Evolutionary conservation across 1,284 basidiomycete species (phyloP).

Genomic region (Ceratobasidium sp.): DNA sequence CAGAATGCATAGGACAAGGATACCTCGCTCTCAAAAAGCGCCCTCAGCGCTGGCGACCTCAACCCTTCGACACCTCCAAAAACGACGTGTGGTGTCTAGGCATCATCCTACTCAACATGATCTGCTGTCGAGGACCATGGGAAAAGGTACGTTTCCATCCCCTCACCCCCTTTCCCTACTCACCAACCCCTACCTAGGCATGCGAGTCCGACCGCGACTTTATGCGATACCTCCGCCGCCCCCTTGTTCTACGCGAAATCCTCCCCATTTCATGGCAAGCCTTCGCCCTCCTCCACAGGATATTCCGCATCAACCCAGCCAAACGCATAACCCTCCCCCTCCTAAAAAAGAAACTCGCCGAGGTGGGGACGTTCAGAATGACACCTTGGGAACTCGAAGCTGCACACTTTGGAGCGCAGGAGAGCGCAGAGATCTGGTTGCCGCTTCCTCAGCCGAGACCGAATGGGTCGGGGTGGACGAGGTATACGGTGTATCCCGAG

Average conservation of each 20-base stretch:
- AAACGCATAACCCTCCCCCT: not conserved
- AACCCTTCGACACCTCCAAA: conserved; percentile 4
- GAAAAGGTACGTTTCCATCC: not conserved
- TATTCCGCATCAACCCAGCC: not conserved
- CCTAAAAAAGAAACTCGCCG: not conserved
- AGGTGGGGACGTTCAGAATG: conserved; percentile 1
- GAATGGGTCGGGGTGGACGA: too few relatives aligned
- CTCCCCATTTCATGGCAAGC: not conserved
- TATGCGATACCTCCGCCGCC: not conserved
- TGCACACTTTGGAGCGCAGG: not conserved
- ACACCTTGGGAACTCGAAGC: conserved; percentile 5
- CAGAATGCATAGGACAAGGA: not conserved
- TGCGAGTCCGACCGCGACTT: not conserved
- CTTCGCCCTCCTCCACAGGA: not conserved
- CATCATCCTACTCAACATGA: not conserved
- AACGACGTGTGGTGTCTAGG: not conserved
- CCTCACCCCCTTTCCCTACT: too few relatives aligned
- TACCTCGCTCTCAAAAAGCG: not conserved
- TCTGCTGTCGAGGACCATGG: not conserved
- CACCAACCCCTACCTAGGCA: too few relatives aligned
- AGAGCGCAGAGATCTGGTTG: not conserved
- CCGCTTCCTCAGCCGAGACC: not conserved
- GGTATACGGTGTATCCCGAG: conserved; percentile 3
- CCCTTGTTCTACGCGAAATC: not conserved
- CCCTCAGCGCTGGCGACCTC: not conserved